Percentiles rank a stretch among this genome's conserved stretches.
These are phyloP conservation scores for Cucurbita ficifolia DNA, from an alignment of 306 rosid species.

Conservation along the genomic window DNA sequence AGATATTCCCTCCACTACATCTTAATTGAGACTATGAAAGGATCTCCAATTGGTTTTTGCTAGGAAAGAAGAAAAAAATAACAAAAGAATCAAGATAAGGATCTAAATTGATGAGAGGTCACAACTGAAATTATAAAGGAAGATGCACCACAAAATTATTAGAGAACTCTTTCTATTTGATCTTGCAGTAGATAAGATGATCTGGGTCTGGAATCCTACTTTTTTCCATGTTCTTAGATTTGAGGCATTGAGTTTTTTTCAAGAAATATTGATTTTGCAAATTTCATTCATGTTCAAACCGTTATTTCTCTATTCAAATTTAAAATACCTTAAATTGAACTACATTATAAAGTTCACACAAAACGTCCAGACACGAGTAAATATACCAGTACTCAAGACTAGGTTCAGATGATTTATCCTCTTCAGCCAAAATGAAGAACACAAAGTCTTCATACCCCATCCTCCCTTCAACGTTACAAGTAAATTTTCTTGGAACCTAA, in stretches of 20 bases:
- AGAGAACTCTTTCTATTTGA: neutral
- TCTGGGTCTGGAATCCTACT: neutral
- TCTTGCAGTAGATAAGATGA: neutral
- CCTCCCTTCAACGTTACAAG: conserved; percentile 76
- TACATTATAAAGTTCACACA: neutral
- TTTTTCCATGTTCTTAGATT: neutral
- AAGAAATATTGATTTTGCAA: neutral
- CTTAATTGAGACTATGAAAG: neutral
- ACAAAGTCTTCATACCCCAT: conserved; percentile 99
- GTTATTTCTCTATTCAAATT: neutral
- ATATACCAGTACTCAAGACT: conserved; percentile 92
- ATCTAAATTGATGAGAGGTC: neutral
- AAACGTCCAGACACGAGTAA: neutral
- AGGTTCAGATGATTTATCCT: conserved; percentile 88
- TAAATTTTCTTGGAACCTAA: conserved; percentile 86
- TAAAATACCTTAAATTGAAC: neutral
- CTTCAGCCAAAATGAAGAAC: conserved; percentile 89
- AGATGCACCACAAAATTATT: neutral
- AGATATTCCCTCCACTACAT: neutral
- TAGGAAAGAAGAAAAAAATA: neutral
- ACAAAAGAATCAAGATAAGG: neutral
- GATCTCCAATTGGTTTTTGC: neutral
- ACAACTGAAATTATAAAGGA: neutral
- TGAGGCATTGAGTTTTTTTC: neutral
- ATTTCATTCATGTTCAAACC: neutral